Conservation (phyloP, 148 eudicot species). For the Heliamphora exappendiculata region DNA sequence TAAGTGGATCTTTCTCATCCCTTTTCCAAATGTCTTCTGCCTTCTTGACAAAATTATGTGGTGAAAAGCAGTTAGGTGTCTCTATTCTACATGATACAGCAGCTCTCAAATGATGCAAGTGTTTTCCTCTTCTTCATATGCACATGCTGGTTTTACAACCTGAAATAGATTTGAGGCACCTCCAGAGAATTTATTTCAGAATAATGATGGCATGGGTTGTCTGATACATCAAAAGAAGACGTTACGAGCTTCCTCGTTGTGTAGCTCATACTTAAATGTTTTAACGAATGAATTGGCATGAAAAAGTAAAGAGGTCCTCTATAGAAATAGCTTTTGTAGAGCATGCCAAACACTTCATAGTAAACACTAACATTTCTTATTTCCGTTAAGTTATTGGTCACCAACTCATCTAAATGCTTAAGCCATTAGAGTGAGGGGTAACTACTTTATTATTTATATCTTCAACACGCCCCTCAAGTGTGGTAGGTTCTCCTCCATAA, state of each 20-base stretch:
- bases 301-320: neutral
- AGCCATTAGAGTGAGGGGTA: no score
- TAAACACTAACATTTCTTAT: no score
- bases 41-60: neutral
- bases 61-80: neutral
- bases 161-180: neutral
- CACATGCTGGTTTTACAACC: no score
- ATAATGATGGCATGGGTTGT: neutral
- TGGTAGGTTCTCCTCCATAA: no score
- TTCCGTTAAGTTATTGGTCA: no score
- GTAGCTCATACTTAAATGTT: neutral
- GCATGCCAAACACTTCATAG: no score
- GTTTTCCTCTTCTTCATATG: neutral
- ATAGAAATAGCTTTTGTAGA: neutral
- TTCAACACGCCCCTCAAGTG: no score
- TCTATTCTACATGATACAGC: neutral
- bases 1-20: conserved; percentile 24
- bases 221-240: neutral
- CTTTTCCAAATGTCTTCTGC: neutral
- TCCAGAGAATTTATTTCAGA: neutral
- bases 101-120: neutral
- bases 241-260: neutral
- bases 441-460: no score
- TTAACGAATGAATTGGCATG: neutral
- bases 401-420: no score